Percentiles rank a stretch among this genome's conserved stretches.
phyloP scores from a whole-genome alignment of 768 basidiomycete genomes.

The Trametes coccinea region DNA sequence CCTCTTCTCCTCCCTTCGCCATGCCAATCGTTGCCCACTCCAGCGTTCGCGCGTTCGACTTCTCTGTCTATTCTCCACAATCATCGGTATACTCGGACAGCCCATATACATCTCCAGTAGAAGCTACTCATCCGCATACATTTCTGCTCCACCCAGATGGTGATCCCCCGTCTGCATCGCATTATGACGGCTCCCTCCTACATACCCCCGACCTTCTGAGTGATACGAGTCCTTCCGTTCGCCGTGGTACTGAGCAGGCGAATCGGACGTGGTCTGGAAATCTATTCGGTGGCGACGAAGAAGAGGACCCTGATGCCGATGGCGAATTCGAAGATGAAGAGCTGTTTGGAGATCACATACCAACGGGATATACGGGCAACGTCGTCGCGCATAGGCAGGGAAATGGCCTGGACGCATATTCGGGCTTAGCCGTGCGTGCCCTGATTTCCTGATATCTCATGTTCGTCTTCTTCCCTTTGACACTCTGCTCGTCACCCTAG shows the following conservation, averaged over 20 bases:
- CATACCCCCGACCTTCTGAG: slow-evolving; percentile 2
- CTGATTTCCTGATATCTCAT: not conserved
- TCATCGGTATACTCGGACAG: not conserved
- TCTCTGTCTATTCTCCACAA: not conserved
- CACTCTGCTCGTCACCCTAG: not conserved
- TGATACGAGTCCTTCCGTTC: not conserved
- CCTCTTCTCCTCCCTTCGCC: not conserved
- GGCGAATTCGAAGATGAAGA: not conserved
- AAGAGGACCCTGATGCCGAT: not conserved
- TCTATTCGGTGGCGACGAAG: slow-evolving; percentile 14
- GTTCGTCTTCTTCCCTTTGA: slow-evolving; percentile 1
- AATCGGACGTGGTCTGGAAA: not conserved
- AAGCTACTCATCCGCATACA: not conserved
- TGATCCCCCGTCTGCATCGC: not conserved
- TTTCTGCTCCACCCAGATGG: not conserved
- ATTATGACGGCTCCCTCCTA: not conserved
- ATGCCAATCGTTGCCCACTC: slow-evolving; percentile 17
- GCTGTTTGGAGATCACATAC: not conserved
- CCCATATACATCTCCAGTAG: not conserved
- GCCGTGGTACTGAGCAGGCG: too few species aligned
- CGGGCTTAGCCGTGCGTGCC: slow-evolving; percentile 8
- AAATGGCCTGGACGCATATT: not conserved
- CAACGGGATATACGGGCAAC: not conserved
- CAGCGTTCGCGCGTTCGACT: slow-evolving; percentile 2
- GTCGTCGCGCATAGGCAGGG: too few species aligned